These are phyloP conservation scores for Gastrolobium bilobum DNA, from an alignment of 306 rosid genomes.

Conservation along the genomic window DNA sequence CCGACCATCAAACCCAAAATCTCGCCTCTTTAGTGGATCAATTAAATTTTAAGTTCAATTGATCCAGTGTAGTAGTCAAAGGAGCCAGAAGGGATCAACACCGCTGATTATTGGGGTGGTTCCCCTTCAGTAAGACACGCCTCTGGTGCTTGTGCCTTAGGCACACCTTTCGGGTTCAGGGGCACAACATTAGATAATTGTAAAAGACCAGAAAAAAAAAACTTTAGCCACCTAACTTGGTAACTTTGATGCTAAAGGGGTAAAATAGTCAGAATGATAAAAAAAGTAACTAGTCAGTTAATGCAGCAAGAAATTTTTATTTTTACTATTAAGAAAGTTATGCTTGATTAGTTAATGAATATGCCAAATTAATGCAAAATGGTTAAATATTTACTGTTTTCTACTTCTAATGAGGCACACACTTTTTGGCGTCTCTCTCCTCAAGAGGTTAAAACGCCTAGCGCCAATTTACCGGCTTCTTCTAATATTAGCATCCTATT, in stretches of 20 bases:
- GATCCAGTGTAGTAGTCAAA: no score
- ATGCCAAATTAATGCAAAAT: slow-evolving; percentile 4
- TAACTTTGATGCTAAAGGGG: neutral
- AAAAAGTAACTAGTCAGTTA: slow-evolving; percentile 16
- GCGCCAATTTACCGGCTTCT: slow-evolving; percentile 5
- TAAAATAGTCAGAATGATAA: neutral
- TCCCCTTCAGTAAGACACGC: neutral
- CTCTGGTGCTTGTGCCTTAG: neutral
- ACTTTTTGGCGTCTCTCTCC: neutral
- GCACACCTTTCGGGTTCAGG: neutral
- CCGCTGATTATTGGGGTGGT: neutral
- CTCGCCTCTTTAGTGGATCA: neutral
- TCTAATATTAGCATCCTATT: neutral
- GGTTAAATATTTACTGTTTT: neutral
- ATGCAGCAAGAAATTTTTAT: neutral
- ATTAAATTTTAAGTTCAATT: neutral
- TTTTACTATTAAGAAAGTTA: neutral
- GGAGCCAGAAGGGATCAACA: no score
- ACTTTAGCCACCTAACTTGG: neutral
- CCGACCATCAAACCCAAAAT: neutral
- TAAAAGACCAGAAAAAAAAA: neutral
- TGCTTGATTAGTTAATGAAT: neutral
- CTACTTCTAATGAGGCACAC: neutral
- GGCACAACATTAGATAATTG: neutral
- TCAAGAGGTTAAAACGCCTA: neutral